phyloP scores from a whole-genome alignment of 2,329 filamentous ascomycete genomes.

The Harringtonia lauricola region DNA sequence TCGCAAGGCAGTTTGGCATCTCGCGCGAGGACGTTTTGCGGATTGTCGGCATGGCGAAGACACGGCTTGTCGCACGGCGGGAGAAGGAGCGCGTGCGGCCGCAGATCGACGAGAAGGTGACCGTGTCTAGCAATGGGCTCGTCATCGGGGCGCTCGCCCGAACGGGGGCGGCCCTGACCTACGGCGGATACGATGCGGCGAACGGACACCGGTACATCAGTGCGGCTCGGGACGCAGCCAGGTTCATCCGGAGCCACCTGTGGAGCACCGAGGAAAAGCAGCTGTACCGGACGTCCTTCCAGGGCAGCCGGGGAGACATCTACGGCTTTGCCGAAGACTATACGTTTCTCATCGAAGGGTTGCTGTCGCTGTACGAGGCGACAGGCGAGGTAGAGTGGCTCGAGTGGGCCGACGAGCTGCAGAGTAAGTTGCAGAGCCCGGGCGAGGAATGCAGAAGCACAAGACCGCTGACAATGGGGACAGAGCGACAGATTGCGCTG shows the following conservation, averaged over 20 bases:
- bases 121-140: constrained; percentile 80
- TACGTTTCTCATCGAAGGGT: constrained; percentile 72
- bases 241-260: constrained; percentile 62
- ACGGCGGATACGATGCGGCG: constrained; percentile 36
- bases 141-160: constrained; percentile 75
- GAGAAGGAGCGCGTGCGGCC: constrained; percentile 67
- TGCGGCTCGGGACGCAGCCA: constrained; percentile 56
- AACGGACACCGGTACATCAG: constrained; percentile 49
- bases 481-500: constrained; percentile 59
- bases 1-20: constrained; percentile 67
- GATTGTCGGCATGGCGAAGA: constrained; percentile 55
- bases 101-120: constrained; percentile 75
- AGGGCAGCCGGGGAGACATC: constrained; percentile 50
- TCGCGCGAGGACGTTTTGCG: constrained; percentile 56
- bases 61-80: constrained; percentile 59
- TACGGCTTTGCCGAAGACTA: constrained; percentile 89
- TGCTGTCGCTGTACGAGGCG: constrained; percentile 74
- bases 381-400: constrained; percentile 66
- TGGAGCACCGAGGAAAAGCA: constrained; percentile 54
- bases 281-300: constrained; percentile 65
- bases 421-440: constrained; percentile 57
- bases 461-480: too few relatives aligned
- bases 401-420: constrained; percentile 70
- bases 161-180: constrained; percentile 55
- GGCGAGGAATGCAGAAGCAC: too few relatives aligned